Percentiles rank a stretch among this genome's conserved stretches.
These are phyloP conservation scores for Naematelia encephala DNA, from an alignment of 768 basidiomycete genomes.

Conservation along the genomic window DNA sequence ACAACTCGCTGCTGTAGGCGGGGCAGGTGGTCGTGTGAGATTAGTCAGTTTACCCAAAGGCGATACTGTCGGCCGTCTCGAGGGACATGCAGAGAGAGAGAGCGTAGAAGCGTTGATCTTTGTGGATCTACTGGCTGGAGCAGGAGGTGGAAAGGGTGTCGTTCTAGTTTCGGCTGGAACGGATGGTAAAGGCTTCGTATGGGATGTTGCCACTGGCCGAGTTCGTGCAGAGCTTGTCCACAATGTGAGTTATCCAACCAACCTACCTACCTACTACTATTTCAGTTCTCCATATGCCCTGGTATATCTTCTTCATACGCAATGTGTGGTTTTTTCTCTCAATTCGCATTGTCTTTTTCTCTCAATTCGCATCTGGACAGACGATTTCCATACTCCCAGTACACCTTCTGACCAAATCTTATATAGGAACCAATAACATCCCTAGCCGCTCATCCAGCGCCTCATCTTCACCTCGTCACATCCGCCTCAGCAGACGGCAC, in stretches of 20 bases:
- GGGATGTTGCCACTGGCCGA: constrained; percentile 86
- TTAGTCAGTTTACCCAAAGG: constrained; percentile 84
- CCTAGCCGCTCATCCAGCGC: constrained; percentile 68
- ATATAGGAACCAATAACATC: constrained; percentile 82
- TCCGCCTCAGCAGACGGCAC: constrained; percentile 83
- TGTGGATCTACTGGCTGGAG: constrained; percentile 67
- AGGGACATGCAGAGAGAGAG: constrained; percentile 79
- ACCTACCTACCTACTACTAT: neutral
- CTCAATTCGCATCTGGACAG: too few relatives aligned
- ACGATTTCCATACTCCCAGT: too few relatives aligned
- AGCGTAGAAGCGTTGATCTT: constrained; percentile 84
- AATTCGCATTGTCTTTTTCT: too few relatives aligned
- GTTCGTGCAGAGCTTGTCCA: constrained; percentile 78
- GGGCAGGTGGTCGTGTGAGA: constrained; percentile 76
- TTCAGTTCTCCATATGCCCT: neutral
- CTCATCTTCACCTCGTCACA: constrained; percentile 72
- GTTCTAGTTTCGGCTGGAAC: constrained; percentile 83
- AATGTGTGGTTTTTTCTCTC: too few relatives aligned
- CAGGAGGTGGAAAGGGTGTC: constrained; percentile 49
- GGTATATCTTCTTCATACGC: too few relatives aligned
- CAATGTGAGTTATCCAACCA: constrained; percentile 57
- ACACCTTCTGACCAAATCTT: neutral
- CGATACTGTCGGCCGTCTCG: constrained; percentile 70
- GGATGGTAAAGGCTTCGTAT: constrained; percentile 89
- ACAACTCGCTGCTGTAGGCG: constrained; percentile 86